Evolutionary conservation across 805 yeast genomes (phyloP).

Genomic region (Sugiyamaella qingdaonensis): DNA sequence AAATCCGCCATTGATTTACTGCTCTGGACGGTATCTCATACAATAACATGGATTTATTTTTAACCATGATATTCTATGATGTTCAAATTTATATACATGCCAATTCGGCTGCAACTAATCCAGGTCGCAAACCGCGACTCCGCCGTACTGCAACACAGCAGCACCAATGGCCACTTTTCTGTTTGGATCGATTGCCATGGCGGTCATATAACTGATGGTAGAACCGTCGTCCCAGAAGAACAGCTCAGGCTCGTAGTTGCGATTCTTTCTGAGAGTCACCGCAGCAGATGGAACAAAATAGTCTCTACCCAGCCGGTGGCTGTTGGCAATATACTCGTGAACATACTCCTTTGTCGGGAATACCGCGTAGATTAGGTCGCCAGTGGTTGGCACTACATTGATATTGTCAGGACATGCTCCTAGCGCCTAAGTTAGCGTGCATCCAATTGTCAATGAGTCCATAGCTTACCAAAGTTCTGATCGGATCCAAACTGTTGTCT

Average conservation of each 20-base stretch:
- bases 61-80: no score
- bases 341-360: conserved; percentile 7
- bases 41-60: no score
- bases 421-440: neutral
- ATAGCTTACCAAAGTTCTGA: neutral
- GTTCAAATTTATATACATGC: neutral
- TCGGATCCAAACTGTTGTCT: neutral
- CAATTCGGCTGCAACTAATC: neutral
- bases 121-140: neutral
- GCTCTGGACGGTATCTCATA: no score
- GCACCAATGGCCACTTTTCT: conserved; percentile 3
- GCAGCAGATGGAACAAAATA: conserved; percentile 4
- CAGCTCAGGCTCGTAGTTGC: conserved; percentile 4
- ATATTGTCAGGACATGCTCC: conserved; percentile 6
- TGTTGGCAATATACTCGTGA: conserved; percentile 6
- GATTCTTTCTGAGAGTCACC: neutral
- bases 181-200: conserved; percentile 5
- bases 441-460: no score
- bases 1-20: no score
- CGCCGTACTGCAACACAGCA: conserved; percentile 6
- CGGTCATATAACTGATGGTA: conserved; percentile 3
- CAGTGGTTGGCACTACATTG: conserved; percentile 1
- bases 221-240: conserved; percentile 4
- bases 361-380: conserved; percentile 3
- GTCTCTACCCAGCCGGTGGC: conserved; percentile 2